Percentiles rank a stretch among this genome's conserved stretches.
phyloP scores from a whole-genome alignment of 176 grass and related monocot species.

The Cenchrus americanus region DNA sequence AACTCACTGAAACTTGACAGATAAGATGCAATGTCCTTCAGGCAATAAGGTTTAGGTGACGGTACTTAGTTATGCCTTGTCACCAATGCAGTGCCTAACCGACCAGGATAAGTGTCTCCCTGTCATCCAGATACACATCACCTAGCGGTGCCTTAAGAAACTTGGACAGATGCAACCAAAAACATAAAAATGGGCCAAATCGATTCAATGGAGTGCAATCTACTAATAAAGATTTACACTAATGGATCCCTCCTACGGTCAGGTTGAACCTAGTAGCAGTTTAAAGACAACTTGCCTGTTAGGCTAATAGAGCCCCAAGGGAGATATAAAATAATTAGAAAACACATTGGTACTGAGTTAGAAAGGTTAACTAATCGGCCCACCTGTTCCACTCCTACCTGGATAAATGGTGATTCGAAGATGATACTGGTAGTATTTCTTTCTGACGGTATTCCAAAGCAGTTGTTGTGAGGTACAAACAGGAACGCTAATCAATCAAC shows the following conservation, averaged over 20 bases:
- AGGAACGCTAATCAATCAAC: neutral
- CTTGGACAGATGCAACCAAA: neutral
- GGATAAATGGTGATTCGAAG: slow-evolving; percentile 4
- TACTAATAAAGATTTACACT: neutral
- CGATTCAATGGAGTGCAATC: neutral
- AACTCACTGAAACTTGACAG: neutral
- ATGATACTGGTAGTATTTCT: neutral
- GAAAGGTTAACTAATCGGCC: neutral
- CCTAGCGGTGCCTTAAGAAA: neutral
- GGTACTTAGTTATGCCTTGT: neutral
- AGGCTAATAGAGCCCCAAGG: neutral
- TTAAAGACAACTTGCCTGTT: neutral
- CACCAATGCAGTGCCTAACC: neutral
- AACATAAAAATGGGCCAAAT: neutral
- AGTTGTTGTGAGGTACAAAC: neutral
- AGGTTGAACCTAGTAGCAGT: neutral
- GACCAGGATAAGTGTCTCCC: neutral
- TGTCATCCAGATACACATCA: neutral
- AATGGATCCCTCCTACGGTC: neutral
- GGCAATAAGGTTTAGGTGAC: neutral
- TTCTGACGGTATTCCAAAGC: neutral
- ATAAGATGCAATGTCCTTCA: neutral
- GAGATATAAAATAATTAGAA: neutral
- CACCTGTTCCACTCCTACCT: neutral
- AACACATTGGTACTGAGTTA: neutral